Conservation (phyloP, 1,284 basidiomycete genomes). For the Cronartium ribicola region DNA sequence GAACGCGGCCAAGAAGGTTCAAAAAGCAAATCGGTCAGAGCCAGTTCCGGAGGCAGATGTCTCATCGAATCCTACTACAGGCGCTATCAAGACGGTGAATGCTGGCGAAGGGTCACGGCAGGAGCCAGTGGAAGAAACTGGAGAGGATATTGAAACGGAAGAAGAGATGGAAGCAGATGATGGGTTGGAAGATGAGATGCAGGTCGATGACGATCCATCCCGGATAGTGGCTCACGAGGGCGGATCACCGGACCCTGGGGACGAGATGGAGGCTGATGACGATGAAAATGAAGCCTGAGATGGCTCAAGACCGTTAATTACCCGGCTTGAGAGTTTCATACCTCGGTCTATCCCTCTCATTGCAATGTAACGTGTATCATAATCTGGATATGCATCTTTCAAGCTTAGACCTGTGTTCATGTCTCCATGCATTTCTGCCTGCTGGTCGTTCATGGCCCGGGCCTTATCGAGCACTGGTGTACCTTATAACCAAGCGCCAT, state of each 20-base stretch:
- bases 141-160: not conserved
- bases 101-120: not conserved
- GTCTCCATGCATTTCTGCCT: too few species aligned
- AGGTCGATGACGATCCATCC: not conserved
- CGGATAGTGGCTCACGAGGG: not conserved
- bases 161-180: conserved; percentile 12
- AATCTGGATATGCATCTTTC: too few species aligned
- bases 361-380: too few species aligned
- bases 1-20: conserved; percentile 22
- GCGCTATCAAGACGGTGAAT: not conserved
- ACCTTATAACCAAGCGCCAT: too few species aligned
- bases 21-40: conserved; percentile 13
- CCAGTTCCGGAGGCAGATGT: not conserved
- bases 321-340: too few species aligned
- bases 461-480: too few species aligned
- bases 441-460: too few species aligned
- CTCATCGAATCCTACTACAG: not conserved
- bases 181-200: not conserved
- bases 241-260: not conserved
- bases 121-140: not conserved
- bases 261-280: not conserved
- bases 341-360: too few species aligned
- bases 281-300: not conserved
- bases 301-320: too few species aligned
- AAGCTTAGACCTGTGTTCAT: too few species aligned